Percentiles rank a stretch among this genome's conserved stretches.
phyloP scores from a whole-genome alignment of 306 rosid species.

The Echinosophora koreensis region DNA sequence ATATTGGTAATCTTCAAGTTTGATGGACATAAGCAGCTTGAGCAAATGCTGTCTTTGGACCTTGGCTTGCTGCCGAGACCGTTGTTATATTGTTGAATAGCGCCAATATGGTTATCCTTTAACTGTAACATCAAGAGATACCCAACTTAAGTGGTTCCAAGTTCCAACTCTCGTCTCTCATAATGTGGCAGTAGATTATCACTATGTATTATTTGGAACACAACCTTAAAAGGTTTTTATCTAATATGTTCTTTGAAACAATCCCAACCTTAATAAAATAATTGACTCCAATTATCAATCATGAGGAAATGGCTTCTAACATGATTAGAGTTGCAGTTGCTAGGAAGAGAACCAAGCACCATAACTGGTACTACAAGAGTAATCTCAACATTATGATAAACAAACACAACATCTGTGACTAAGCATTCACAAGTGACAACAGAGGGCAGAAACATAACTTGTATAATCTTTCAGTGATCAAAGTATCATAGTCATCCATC shows the following conservation, averaged over 20 bases:
- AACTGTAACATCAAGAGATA: background rate
- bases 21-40: background rate
- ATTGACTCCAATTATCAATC: background rate
- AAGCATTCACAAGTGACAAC: background rate
- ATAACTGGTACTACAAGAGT: background rate
- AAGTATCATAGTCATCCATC: too few relatives aligned
- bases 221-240: background rate
- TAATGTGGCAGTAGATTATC: background rate
- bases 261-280: constrained; percentile 3
- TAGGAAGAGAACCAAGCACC: background rate
- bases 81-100: background rate
- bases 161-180: background rate
- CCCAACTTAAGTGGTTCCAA: background rate
- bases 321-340: background rate
- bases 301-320: background rate
- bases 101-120: background rate
- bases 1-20: constrained; percentile 7
- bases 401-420: background rate
- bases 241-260: background rate
- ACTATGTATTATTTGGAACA: background rate
- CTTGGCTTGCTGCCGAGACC: background rate
- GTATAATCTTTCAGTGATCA: background rate
- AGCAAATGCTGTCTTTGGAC: background rate
- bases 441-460: background rate
- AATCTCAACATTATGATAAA: background rate